Evolutionary conservation across 495 filamentous ascomycete genomes (phyloP).

Genomic region (Xylona heveae): DNA sequence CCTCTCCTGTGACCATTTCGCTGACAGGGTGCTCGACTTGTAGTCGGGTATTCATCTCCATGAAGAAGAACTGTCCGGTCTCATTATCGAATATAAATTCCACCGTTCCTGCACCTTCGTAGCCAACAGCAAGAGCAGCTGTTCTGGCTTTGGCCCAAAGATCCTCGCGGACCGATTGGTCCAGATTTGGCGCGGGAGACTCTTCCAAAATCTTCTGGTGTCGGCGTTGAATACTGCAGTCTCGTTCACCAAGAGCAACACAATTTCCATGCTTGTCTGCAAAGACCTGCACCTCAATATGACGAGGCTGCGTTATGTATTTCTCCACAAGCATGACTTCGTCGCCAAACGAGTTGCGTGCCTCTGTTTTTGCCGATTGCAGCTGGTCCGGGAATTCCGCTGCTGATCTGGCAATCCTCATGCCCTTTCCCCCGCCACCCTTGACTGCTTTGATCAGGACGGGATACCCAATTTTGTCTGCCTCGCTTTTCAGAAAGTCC

Average conservation of each 20-base stretch:
- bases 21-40: slow-evolving; percentile 97
- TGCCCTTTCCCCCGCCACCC: slow-evolving; percentile 95
- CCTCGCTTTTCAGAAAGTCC: slow-evolving; percentile 44
- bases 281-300: slow-evolving; percentile 97
- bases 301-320: slow-evolving; percentile 82
- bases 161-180: slow-evolving; percentile 58
- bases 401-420: slow-evolving; percentile 67
- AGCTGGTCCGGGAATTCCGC: slow-evolving; percentile 66
- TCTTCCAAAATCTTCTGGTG: slow-evolving; percentile 98
- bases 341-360: slow-evolving; percentile 79
- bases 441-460: slow-evolving; percentile 95
- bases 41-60: slow-evolving; percentile 98
- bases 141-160: slow-evolving; percentile 85
- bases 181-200: slow-evolving; percentile 74
- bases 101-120: slow-evolving; percentile 90
- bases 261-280: slow-evolving; percentile 76
- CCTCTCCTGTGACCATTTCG: slow-evolving; percentile 88
- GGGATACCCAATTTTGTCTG: slow-evolving; percentile 67
- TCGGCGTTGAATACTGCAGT: slow-evolving; percentile 70
- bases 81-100: slow-evolving; percentile 99
- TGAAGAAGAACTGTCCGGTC: slow-evolving; percentile 85
- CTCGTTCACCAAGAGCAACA: slow-evolving; percentile 66
- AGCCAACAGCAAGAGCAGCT: slow-evolving; percentile 78
- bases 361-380: slow-evolving; percentile 73
- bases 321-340: slow-evolving; percentile 94